Evolutionary conservation across 345 rosid genomes (phyloP), one percentile per base, ranked within the genome.

Genomic region (Eucalyptus sp.): DNA sequence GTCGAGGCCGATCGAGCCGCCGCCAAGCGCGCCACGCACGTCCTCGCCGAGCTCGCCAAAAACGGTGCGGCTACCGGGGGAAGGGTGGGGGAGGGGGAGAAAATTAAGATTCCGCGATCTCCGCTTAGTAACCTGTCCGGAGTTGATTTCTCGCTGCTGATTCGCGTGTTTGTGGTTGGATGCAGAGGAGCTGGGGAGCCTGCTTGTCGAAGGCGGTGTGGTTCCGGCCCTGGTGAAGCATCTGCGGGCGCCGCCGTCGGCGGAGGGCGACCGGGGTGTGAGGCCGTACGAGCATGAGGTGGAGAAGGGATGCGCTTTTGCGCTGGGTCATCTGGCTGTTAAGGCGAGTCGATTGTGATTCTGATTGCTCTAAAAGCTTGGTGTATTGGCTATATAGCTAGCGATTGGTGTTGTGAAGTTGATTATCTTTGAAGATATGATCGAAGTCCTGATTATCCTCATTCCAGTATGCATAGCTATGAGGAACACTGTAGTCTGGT

Each of bases 231-330:
- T 98, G 80, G 97, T 97, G 92, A 96, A 95, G 94, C 99, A 98
- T 94, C 94, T 98, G 13, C 96, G 95, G 90, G 93, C 96, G 88
- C 98, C 99, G 27, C 95, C 96, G 62, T 93, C 86, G 18, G 90
- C 46, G 84, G 99, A 95, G 76, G 94, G 89, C 64, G 98, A 92
- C 41, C 68, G 88, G 54, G 88, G 87, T 90, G 80, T 89, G 22
- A 97, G 90, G 94, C 99, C 99, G 87, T 97, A 92, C 79, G 99
- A 98, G 92, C 99, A 98, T 27, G 99, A 98, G 91, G 99, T 97
- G 8, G 99, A 98, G 96, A 98, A 98, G 92, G 99, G 97, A 91
- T 95, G 99, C 89, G 99, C 99, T 27, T 97, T 96, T 87, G 99
- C 99, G 13, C 93, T 98, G 60, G 99, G 99, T 46, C 96, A 97